Evolutionary conservation across 75 land plant species (phyloP).

Genomic region (Cupressus sempervirens): DNA sequence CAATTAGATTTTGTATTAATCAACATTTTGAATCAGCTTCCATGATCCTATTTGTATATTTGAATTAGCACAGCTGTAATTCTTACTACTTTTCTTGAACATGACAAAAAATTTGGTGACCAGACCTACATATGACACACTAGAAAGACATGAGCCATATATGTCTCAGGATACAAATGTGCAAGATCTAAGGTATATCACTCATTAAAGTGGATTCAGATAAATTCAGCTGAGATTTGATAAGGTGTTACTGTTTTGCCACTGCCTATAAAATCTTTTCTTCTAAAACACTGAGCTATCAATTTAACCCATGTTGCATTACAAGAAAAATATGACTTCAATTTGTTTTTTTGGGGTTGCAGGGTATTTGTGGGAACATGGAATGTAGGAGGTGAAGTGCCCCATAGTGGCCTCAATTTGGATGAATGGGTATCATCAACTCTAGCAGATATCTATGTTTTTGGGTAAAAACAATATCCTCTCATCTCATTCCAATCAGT

Average conservation of each 20-base stretch:
- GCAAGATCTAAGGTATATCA: background rate
- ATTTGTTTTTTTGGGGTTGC: background rate
- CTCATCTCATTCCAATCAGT: background rate
- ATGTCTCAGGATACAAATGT: background rate
- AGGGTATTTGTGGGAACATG: constrained; percentile 81
- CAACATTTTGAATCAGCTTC: too few relatives aligned
- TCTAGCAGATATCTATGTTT: constrained; percentile 89
- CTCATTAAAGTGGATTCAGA: background rate
- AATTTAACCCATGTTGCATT: background rate
- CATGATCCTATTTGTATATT: too few relatives aligned
- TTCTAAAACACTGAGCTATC: background rate
- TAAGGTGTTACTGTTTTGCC: background rate
- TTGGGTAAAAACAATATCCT: constrained; percentile 50
- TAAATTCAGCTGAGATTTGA: background rate
- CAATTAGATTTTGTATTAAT: too few relatives aligned
- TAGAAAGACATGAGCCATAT: background rate
- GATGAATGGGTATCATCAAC: constrained; percentile 65
- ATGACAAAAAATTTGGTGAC: background rate
- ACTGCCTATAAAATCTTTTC: background rate
- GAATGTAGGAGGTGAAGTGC: constrained; percentile 91
- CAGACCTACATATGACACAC: background rate
- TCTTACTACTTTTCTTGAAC: background rate
- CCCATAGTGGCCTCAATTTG: constrained; percentile 56
- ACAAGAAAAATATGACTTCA: background rate
- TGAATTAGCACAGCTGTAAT: too few relatives aligned